Evolutionary conservation across 306 rosid genomes (phyloP).

Genomic region (Rosa rugosa): DNA sequence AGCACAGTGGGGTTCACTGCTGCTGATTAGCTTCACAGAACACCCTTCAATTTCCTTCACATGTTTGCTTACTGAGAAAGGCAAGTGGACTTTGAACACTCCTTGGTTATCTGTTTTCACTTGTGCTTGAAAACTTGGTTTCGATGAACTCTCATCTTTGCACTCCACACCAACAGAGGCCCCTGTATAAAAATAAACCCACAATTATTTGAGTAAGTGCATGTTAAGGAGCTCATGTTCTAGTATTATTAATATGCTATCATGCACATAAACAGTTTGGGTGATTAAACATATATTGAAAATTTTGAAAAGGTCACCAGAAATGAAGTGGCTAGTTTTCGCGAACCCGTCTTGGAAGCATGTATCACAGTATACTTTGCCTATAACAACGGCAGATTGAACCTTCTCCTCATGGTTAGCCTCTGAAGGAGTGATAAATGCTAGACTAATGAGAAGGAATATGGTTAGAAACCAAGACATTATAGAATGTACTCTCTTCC

Average conservation of each 20-base stretch:
- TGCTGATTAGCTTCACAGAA: slow-evolving; percentile 54
- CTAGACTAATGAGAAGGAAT: slow-evolving; percentile 40
- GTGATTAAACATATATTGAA: not conserved
- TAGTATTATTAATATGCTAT: not conserved
- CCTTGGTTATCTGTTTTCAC: slow-evolving; percentile 69
- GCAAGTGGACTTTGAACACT: slow-evolving; percentile 61
- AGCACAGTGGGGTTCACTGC: slow-evolving; percentile 67
- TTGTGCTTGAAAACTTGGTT: slow-evolving; percentile 43
- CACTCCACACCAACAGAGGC: slow-evolving; percentile 81
- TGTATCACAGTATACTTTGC: slow-evolving; percentile 80
- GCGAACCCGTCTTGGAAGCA: slow-evolving; percentile 57
- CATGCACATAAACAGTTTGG: not conserved
- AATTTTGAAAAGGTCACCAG: slow-evolving; percentile 46
- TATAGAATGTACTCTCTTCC: slow-evolving; percentile 10
- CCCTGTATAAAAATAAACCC: slow-evolving; percentile 42
- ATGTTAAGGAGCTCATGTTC: not conserved
- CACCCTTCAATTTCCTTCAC: slow-evolving; percentile 60
- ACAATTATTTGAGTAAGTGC: not conserved
- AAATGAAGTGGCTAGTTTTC: slow-evolving; percentile 56
- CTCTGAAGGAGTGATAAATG: slow-evolving; percentile 34
- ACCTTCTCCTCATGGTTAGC: slow-evolving; percentile 39
- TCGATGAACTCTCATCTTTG: slow-evolving; percentile 37
- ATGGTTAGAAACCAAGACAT: slow-evolving; percentile 49
- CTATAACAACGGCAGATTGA: slow-evolving; percentile 59
- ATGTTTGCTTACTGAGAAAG: slow-evolving; percentile 58